Conservation (phyloP, 805 yeast genomes). For the Isabelozyma rhagii region DNA sequence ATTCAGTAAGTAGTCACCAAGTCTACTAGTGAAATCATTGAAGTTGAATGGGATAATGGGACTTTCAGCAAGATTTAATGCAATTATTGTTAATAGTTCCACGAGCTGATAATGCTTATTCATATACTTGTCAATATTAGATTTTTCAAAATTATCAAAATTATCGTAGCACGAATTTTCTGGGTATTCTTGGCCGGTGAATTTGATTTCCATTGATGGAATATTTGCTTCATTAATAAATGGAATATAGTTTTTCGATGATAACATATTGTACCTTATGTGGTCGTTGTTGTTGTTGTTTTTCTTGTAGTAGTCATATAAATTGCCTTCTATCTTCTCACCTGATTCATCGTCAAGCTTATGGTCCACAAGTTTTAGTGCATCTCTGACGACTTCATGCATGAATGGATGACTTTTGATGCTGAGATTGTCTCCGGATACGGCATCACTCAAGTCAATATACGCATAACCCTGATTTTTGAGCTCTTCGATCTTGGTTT, state of each 20-base stretch:
- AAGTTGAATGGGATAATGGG: conserved; percentile 76
- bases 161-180: conserved; percentile 62
- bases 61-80: conserved; percentile 57
- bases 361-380: conserved; percentile 27
- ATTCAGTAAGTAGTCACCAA: conserved; percentile 46
- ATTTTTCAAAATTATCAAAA: conserved; percentile 49
- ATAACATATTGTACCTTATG: conserved; percentile 30
- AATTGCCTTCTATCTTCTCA: conserved; percentile 1
- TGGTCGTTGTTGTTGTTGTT: conserved; percentile 20
- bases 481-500: conserved; percentile 50
- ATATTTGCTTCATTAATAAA: conserved; percentile 62
- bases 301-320: conserved; percentile 24
- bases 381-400: conserved; percentile 43
- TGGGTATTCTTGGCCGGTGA: conserved; percentile 43
- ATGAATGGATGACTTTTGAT: conserved; percentile 67
- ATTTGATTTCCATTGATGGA: conserved; percentile 64
- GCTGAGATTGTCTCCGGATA: conserved; percentile 51
- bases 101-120: conserved; percentile 53
- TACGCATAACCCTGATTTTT: conserved; percentile 63
- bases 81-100: conserved; percentile 49
- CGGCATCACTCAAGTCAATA: conserved; percentile 69
- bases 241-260: conserved; percentile 65
- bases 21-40: conserved; percentile 38
- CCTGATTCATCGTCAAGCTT: conserved; percentile 4
- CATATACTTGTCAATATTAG: conserved; percentile 54